phyloP scores from a whole-genome alignment of 2,329 filamentous ascomycete species.

The Microdochium nivale region DNA sequence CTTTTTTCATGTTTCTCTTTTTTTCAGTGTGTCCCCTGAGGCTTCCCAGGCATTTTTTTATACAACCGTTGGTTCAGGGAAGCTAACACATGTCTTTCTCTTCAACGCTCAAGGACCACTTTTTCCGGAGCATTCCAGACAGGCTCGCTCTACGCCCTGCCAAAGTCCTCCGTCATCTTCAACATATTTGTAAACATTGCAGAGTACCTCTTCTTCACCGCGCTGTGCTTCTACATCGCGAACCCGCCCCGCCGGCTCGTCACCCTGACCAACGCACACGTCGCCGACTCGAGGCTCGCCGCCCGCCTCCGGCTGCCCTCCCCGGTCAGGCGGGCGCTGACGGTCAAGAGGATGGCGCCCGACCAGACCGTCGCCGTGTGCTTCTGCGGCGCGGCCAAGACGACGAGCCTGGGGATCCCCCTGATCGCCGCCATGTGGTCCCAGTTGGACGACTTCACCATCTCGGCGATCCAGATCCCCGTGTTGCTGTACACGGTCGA shows the following conservation, averaged over 20 bases:
- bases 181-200: conserved; percentile 60
- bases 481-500: conserved; percentile 55
- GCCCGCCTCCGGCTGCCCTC: conserved; percentile 17
- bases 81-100: too few species aligned
- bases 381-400: conserved; percentile 67
- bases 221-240: conserved; percentile 46
- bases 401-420: conserved; percentile 61
- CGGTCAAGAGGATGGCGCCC: conserved; percentile 42
- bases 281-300: conserved; percentile 21
- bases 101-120: conserved; percentile 46
- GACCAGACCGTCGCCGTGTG: conserved; percentile 62
- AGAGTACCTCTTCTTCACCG: conserved; percentile 53
- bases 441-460: conserved; percentile 41
- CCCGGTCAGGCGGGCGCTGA: conserved; percentile 25
- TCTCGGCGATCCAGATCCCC: conserved; percentile 53
- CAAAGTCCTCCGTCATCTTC: conserved; percentile 54
- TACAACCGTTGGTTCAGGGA: too few species aligned
- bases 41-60: too few species aligned
- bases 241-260: conserved; percentile 29
- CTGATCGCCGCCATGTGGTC: conserved; percentile 60
- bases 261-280: conserved; percentile 19
- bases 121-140: conserved; percentile 60
- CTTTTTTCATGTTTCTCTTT: conserved; percentile 27
- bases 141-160: conserved; percentile 48
- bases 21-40: not conserved